These are phyloP conservation scores for Astragalus glycyphyllos DNA, from an alignment of 306 rosid genomes.

Conservation along the genomic window DNA sequence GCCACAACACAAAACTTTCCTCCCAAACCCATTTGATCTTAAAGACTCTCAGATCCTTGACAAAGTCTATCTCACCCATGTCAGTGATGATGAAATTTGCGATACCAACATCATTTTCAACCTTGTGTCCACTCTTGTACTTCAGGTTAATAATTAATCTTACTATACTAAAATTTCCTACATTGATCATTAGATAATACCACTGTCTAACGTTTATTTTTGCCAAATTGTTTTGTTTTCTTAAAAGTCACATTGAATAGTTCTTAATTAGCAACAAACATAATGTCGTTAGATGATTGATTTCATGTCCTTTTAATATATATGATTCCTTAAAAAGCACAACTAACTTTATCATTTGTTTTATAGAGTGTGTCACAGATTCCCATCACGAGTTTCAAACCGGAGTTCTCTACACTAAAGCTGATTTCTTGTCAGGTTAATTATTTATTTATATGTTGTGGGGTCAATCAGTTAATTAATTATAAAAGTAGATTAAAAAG, in stretches of 20 bases:
- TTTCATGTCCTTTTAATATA: no score
- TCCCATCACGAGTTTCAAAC: conserved; percentile 26
- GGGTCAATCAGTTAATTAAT: background rate
- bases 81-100: conserved; percentile 46
- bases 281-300: no score
- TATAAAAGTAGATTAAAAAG: background rate
- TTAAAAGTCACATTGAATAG: no score
- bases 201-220: no score
- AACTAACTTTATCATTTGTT: conserved; percentile 8
- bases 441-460: background rate
- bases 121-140: conserved; percentile 43
- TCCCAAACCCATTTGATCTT: conserved; percentile 43
- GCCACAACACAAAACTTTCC: conserved; percentile 3
- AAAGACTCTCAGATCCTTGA: conserved; percentile 40
- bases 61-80: conserved; percentile 42
- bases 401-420: conserved; percentile 43
- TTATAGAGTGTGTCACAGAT: conserved; percentile 33
- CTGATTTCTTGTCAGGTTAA: conserved; percentile 50
- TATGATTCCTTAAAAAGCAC: no score
- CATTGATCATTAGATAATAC: no score
- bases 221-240: no score
- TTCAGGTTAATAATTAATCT: no score
- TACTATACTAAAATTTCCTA: no score
- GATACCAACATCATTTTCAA: conserved; percentile 25
- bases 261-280: no score